These are phyloP conservation scores for Opeltia flavorubescens DNA, from an alignment of 495 filamentous ascomycete species.

Conservation along the genomic window DNA sequence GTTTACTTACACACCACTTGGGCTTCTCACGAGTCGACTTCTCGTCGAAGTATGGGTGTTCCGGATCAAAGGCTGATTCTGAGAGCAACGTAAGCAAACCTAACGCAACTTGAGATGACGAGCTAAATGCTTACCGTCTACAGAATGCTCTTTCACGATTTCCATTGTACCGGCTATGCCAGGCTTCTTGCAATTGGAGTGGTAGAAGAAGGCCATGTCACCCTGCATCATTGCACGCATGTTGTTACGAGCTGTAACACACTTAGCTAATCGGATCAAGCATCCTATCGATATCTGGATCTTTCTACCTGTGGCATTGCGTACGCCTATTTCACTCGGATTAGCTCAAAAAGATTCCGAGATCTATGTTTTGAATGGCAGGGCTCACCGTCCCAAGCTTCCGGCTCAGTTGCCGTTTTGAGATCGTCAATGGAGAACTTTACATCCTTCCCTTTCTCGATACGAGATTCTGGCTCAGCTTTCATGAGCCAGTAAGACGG, in stretches of 20 bases:
- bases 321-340: constrained; percentile 30
- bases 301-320: constrained; percentile 38
- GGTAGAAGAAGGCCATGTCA: constrained; percentile 92
- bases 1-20: constrained; percentile 78
- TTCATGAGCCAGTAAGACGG: constrained; percentile 81
- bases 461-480: constrained; percentile 77
- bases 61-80: constrained; percentile 71
- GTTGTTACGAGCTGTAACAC: constrained; percentile 56
- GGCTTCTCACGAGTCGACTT: constrained; percentile 59
- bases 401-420: constrained; percentile 44
- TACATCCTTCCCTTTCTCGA: constrained; percentile 75
- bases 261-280: background rate
- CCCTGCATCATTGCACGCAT: constrained; percentile 81
- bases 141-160: constrained; percentile 66
- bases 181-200: constrained; percentile 84
- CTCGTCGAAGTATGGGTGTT: constrained; percentile 71
- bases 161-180: constrained; percentile 91
- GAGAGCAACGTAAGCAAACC: background rate
- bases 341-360: background rate
- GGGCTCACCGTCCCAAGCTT: constrained; percentile 65
- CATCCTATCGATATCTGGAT: background rate
- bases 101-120: background rate
- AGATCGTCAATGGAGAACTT: constrained; percentile 94
- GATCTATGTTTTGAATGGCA: background rate
- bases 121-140: constrained; percentile 47